Conservation (phyloP, 768 basidiomycete genomes). For the Mycena maculata region DNA sequence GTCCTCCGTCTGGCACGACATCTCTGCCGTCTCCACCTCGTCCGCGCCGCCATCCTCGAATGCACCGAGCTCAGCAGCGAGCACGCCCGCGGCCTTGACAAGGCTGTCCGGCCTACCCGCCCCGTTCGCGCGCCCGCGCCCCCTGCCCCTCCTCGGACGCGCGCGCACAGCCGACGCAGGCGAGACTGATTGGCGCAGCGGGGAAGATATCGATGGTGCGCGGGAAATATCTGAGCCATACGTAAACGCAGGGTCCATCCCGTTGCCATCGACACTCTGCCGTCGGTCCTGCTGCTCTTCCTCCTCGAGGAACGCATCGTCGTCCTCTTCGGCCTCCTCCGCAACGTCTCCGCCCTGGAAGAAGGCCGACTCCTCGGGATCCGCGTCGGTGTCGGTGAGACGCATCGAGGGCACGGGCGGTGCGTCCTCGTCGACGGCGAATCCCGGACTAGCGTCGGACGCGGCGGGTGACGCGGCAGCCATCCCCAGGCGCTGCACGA, state of each 20-base stretch:
- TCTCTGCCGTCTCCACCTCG: conserved; percentile 68
- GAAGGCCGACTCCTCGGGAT: conserved; percentile 32
- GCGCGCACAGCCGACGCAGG: conserved; percentile 23
- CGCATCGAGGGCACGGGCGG: conserved; percentile 55
- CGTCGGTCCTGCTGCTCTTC: conserved; percentile 18
- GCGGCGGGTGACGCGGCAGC: conserved; percentile 65
- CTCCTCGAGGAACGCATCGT: conserved; percentile 29
- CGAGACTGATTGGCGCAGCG: conserved; percentile 28
- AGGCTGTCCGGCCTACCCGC: conserved; percentile 64
- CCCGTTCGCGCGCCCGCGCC: conserved; percentile 19
- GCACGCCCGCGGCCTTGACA: conserved; percentile 77
- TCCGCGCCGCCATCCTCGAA: conserved; percentile 52
- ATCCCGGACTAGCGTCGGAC: conserved; percentile 49
- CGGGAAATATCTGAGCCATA: conserved; percentile 71
- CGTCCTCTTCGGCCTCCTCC: conserved; percentile 36
- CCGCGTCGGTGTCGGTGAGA: conserved; percentile 23
- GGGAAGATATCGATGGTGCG: conserved; percentile 56
- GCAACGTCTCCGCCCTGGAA: conserved; percentile 20
- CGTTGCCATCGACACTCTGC: conserved; percentile 62
- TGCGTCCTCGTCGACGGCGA: conserved; percentile 46
- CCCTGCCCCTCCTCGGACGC: conserved; percentile 27
- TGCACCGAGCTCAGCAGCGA: conserved; percentile 71
- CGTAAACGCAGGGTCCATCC: conserved; percentile 89
- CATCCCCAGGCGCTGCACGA: conserved; percentile 72
- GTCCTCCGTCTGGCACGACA: conserved; percentile 74